Evolutionary conservation across 352 stramenopile genomes (phyloP).

Genomic region (Thalassiosira hispida): DNA sequence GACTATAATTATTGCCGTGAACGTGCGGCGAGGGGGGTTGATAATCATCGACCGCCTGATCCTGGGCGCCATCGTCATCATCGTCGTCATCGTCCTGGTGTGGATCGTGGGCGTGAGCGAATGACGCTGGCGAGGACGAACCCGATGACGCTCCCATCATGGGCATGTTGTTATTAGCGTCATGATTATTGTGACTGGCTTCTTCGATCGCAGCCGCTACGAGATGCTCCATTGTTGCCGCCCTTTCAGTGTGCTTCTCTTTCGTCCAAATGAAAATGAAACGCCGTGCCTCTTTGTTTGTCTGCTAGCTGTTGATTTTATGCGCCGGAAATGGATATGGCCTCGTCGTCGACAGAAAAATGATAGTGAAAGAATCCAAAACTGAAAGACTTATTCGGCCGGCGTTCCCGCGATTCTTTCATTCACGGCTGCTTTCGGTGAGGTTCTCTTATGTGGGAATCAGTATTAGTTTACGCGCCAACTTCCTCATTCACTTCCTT

Average conservation of each 20-base stretch:
- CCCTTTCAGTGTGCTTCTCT: not conserved
- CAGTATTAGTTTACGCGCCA: too few relatives aligned
- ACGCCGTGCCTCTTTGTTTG: not conserved
- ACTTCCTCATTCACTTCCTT: too few relatives aligned
- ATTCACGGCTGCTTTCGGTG: too few relatives aligned
- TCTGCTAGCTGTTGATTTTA: not conserved
- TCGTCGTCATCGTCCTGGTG: not conserved
- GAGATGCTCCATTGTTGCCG: constrained; percentile 4
- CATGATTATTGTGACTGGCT: not conserved
- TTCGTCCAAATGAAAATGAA: not conserved
- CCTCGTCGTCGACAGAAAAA: too few relatives aligned
- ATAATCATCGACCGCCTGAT: not conserved
- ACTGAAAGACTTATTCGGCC: too few relatives aligned
- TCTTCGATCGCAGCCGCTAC: constrained; percentile 4
- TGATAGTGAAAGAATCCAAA: too few relatives aligned
- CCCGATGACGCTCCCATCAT: not conserved
- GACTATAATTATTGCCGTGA: too few relatives aligned
- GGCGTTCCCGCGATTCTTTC: too few relatives aligned
- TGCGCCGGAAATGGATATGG: too few relatives aligned
- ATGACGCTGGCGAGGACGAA: not conserved
- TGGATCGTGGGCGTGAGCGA: too few relatives aligned
- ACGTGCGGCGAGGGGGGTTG: too few relatives aligned
- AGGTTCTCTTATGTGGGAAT: too few relatives aligned
- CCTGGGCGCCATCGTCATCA: not conserved
- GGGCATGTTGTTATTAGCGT: not conserved